Evolutionary conservation across 2,329 filamentous ascomycete genomes (phyloP).

Genomic region (Aspergillus proliferans): DNA sequence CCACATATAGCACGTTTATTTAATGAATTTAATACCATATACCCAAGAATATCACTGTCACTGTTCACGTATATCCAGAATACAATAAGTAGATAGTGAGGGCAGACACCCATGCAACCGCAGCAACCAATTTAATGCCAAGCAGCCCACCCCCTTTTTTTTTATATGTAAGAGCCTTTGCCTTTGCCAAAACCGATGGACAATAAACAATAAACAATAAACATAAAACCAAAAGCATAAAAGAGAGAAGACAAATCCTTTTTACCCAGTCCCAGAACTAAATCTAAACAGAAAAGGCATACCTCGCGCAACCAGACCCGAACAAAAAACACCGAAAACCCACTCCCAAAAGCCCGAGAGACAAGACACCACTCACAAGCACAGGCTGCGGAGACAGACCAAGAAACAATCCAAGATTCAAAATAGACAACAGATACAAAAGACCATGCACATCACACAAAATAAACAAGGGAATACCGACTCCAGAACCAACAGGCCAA

Average conservation of each 20-base stretch:
- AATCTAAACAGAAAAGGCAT: not conserved
- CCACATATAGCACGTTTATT: no score
- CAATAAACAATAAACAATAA: not conserved
- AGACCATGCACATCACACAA: constrained; percentile 8
- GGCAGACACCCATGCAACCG: no score
- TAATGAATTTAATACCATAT: no score
- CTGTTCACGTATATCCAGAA: no score
- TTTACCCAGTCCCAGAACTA: not conserved
- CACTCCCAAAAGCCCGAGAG: not conserved
- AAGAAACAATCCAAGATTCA: not conserved
- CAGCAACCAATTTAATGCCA: no score
- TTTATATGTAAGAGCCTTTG: no score
- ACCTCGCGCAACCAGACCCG: not conserved
- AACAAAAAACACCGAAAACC: not conserved
- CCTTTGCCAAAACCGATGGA: not conserved
- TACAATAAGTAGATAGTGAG: no score
- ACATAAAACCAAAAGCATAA: not conserved
- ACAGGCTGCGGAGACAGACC: not conserved
- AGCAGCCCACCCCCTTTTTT: no score
- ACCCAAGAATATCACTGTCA: no score
- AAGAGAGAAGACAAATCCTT: not conserved
- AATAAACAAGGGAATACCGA: constrained; percentile 19
- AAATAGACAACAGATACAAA: constrained; percentile 4
- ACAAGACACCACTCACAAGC: not conserved
- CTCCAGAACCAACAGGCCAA: constrained; percentile 26